phyloP scores from a whole-genome alignment of 495 filamentous ascomycete genomes.

The Bacidia gigantensis region DNA sequence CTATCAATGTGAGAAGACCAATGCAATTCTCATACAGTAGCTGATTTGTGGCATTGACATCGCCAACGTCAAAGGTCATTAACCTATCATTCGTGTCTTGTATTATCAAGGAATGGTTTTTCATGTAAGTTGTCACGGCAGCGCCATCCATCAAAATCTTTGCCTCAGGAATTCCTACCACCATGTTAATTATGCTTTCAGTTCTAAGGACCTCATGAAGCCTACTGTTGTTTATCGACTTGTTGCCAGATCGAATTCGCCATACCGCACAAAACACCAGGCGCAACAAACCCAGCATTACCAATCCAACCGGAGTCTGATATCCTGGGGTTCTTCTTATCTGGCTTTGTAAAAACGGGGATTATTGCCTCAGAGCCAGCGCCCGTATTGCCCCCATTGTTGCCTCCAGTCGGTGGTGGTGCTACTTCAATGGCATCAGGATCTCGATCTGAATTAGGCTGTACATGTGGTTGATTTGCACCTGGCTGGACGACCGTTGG shows the following conservation, averaged over 20 bases:
- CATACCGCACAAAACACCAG: constrained; percentile 1
- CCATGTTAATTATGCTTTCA: not conserved
- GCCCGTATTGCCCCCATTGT: not conserved
- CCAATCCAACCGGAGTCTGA: not conserved
- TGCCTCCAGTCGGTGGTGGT: not conserved
- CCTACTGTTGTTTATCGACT: not conserved
- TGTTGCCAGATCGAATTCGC: not conserved
- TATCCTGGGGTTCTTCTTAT: not conserved
- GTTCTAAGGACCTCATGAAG: not conserved
- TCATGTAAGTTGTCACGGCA: not conserved
- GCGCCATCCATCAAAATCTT: not conserved
- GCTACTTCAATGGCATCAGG: not conserved
- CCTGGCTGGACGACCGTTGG: not conserved
- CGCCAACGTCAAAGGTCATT: not conserved
- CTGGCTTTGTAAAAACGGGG: not conserved
- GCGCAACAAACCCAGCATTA: constrained; percentile 1
- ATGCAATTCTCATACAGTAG: not conserved
- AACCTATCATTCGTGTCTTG: not conserved
- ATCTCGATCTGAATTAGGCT: not conserved
- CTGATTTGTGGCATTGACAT: not conserved
- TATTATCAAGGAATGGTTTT: not conserved
- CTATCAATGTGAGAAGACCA: not conserved
- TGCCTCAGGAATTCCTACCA: not conserved
- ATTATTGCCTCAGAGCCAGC: not conserved
- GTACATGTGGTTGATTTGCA: not conserved